Conservation (phyloP, 345 rosid genomes). For the Carallia brachiata region DNA sequence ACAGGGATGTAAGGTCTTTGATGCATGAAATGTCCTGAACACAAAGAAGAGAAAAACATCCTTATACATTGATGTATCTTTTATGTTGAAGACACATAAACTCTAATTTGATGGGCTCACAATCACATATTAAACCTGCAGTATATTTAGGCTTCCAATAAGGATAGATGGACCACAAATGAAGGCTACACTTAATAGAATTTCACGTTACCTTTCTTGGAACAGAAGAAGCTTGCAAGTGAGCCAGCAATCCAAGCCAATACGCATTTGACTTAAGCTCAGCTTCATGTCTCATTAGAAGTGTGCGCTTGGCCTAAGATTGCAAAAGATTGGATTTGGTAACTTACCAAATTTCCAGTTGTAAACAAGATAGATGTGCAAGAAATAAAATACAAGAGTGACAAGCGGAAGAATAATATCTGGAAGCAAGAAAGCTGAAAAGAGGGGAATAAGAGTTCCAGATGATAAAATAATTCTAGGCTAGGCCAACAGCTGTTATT, state of each 20-base stretch:
- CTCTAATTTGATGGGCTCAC: not conserved
- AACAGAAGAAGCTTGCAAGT: constrained; percentile 93
- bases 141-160: constrained; percentile 7
- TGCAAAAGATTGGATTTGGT: not conserved
- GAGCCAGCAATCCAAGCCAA: constrained; percentile 97
- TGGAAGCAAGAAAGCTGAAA: not conserved
- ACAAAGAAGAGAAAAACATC: constrained; percentile 5
- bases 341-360: not conserved
- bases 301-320: constrained; percentile 88
- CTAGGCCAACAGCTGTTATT: not conserved
- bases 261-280: constrained; percentile 97
- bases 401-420: not conserved
- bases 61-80: not conserved
- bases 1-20: constrained; percentile 75
- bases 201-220: constrained; percentile 69
- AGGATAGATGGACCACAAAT: constrained; percentile 1
- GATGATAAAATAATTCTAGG: constrained; percentile 9
- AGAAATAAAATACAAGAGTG: not conserved
- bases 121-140: not conserved
- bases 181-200: constrained; percentile 1
- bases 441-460: constrained; percentile 3
- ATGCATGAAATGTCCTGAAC: constrained; percentile 88
- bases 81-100: not conserved
- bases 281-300: constrained; percentile 98
- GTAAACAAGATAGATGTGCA: not conserved